phyloP scores from a whole-genome alignment of 208 protist genomes.

The Crithidia mellificae region DNA sequence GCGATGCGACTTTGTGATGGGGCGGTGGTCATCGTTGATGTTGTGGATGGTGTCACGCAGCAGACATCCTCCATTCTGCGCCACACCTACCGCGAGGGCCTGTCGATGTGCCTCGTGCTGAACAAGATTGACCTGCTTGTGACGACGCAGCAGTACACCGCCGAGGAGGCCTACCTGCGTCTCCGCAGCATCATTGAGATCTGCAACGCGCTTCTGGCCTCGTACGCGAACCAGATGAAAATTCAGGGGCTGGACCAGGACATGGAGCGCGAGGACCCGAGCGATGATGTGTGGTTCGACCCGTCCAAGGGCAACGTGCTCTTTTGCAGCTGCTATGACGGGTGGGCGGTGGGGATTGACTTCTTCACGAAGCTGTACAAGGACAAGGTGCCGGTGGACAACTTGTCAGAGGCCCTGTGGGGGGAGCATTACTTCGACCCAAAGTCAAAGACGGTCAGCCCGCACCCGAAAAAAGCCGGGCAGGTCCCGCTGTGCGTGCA shows the following conservation, averaged over 20 bases:
- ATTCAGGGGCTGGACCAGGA: conserved; percentile 84
- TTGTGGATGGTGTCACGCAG: conserved; percentile 97
- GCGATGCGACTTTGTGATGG: conserved; percentile 98
- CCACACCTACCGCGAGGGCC: conserved; percentile 95
- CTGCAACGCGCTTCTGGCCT: conserved; percentile 87
- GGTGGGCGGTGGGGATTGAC: conserved; percentile 87
- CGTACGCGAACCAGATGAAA: conserved; percentile 79
- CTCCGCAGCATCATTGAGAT: conserved; percentile 95
- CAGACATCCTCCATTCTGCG: conserved; percentile 95
- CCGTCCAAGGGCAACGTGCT: conserved; percentile 97
- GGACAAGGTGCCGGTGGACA: conserved; percentile 72
- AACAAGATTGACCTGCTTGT: conserved; percentile 99
- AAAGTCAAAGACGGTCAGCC: conserved; percentile 92
- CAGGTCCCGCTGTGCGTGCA: conserved; percentile 95
- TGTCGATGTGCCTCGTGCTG: conserved; percentile 96
- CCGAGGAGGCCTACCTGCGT: conserved; percentile 89
- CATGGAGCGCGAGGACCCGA: conserved; percentile 78
- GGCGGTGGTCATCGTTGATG: conserved; percentile 98
- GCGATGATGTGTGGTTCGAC: conserved; percentile 95
- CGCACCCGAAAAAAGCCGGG: conserved; percentile 63
- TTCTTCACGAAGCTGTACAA: conserved; percentile 93
- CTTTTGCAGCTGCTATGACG: conserved; percentile 96
- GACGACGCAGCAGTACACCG: conserved; percentile 91
- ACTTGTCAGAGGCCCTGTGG: conserved; percentile 93
- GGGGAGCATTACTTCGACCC: conserved; percentile 96